A percentile compares a stretch with the other conserved stretches of the same genome.
phyloP scores from a whole-genome alignment of 495 filamentous ascomycete genomes.

The Recurvomyces mirabilis region DNA sequence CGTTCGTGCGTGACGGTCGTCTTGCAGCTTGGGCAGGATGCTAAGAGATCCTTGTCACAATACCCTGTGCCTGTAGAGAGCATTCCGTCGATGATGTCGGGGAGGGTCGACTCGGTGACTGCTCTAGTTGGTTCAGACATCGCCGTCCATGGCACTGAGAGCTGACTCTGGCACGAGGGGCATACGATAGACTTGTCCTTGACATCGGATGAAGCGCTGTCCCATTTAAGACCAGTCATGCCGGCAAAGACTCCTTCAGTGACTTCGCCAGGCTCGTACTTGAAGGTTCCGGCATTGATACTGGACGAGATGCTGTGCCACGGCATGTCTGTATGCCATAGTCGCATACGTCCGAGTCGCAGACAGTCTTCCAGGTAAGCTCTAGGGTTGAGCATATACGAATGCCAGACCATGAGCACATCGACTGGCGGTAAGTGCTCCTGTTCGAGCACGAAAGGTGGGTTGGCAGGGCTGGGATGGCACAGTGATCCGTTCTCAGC shows the following conservation, averaged over 20 bases:
- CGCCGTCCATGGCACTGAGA: slow-evolving; percentile 51
- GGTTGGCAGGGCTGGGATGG: neutral
- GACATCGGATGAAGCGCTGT: slow-evolving; percentile 45
- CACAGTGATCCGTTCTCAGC: slow-evolving; percentile 15
- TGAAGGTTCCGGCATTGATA: slow-evolving; percentile 54
- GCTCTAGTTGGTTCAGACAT: neutral
- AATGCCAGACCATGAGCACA: slow-evolving; percentile 84
- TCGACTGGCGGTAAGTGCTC: slow-evolving; percentile 36
- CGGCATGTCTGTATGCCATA: slow-evolving; percentile 61
- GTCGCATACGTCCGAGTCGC: slow-evolving; percentile 42
- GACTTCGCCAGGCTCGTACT: slow-evolving; percentile 43
- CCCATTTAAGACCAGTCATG: slow-evolving; percentile 46
- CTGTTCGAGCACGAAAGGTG: neutral
- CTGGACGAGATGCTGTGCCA: slow-evolving; percentile 46
- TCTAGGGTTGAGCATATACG: slow-evolving; percentile 73
- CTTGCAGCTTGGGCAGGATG: slow-evolving; percentile 22
- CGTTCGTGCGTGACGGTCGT: slow-evolving; percentile 34
- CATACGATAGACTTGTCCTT: slow-evolving; percentile 42
- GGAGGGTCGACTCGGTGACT: neutral
- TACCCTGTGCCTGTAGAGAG: slow-evolving; percentile 38
- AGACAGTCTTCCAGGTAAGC: slow-evolving; percentile 70
- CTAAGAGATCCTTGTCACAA: slow-evolving; percentile 48
- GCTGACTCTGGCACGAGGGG: slow-evolving; percentile 38
- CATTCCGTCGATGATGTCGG: neutral
- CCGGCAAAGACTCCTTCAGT: slow-evolving; percentile 39